Base-by-base conservation (phyloP, 2,329 filamentous ascomycete genomes). In the Rhexocercosporidium sp. region DNA sequence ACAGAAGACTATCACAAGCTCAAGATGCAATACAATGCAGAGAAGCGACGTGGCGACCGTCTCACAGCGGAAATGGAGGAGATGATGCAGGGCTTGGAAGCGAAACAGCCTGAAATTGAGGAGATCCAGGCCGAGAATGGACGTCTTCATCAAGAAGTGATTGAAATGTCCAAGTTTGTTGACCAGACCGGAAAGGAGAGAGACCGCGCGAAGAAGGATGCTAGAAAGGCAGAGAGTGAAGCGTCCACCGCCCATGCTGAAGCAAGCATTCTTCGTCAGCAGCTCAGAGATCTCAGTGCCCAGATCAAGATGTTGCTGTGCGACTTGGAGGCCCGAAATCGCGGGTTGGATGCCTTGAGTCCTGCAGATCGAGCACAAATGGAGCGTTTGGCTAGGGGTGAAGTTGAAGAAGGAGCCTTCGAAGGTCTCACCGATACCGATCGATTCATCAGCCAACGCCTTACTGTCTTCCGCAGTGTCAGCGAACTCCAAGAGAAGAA, bases 231-330 rank as follows among this genome's bases (percentile, higher is more conserved):
- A 62, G 90, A 96, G 76, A 87, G 87, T n/a, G 86, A 92, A 65
- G 85, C 94, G 64, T 85, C 83, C 27, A 87, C 83, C 0, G 82
- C 85, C 0, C 85, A 88, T 69, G 84, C 87, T 1, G 94, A 98
- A 79, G 85, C 87, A 37, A 90, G 92, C 68, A 92, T 97, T 46
- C 83, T 97, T 27, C 91, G 91, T 61, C 92, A 94, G 71, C 94
- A 97, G 77, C 84, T 98, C 9, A 91, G 95, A 39, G 96, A 98
- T 78, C 85, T 97, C 22, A 94, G 94, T 74, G 90, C 92, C 0
- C 94, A 99, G 78, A 88, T 97, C 70, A 96, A 97, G 78, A 90
- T 97, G 76, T 86, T 99, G 6, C 85, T 97, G 4, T 92, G 96
- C 79, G 95, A 97, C 78, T 86, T 94, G 66, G 90, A 96, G 75